Base-by-base conservation (phyloP, 2,329 filamentous ascomycete genomes). In the Chaetothyriales sp. region DNA sequence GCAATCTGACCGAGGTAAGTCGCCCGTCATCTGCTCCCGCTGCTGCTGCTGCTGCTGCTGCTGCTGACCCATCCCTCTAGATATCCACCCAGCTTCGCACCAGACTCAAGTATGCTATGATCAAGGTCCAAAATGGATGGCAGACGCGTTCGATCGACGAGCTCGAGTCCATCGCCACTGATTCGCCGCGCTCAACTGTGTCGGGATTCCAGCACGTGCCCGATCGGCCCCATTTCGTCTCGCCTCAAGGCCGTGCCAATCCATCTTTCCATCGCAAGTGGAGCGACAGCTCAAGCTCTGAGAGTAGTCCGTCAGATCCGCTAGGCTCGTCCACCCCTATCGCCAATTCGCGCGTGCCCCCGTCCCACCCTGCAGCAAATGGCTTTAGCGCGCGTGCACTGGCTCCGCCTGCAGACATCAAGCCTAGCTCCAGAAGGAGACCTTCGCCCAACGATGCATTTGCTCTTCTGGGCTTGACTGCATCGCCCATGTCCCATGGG, bases 81-180 rank as follows among this genome's bases (percentile, higher is more conserved):
- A 71, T 87, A 50, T 88, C 86, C 43, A 79, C 82, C 51, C 85
- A 90, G 64, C 76, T 97, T 49, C 85, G 83, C 64, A 83, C 88
- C 48, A 85, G 88, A 61, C 76, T 97, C 25, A 87, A 88, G 5
- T 95, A 95, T 67, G 90, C 90, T 58, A 92, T 94, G 78, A 78
- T 94, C 64, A 95, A 95, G 68, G 85, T 95, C 43, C 87, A 88
- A 65, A 82, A 94, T 64, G 88, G 87, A 53, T 92, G 89, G 84
- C 85, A 94, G 68, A 77, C 82, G 20, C 81, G 84, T 57, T 81
- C 81, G 18, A 80, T 92, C 53, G 82, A 85, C 51, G 85, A 90
- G 67, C 78, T 90, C 28, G 87, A 90, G 68, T 80, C 78, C 46
- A 70, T 87, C 43, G 80, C 85, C 8, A 86, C 85, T 1, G 81